Evolutionary conservation across 495 filamentous ascomycete genomes (phyloP).

Genomic region (Cercophora sp.): DNA sequence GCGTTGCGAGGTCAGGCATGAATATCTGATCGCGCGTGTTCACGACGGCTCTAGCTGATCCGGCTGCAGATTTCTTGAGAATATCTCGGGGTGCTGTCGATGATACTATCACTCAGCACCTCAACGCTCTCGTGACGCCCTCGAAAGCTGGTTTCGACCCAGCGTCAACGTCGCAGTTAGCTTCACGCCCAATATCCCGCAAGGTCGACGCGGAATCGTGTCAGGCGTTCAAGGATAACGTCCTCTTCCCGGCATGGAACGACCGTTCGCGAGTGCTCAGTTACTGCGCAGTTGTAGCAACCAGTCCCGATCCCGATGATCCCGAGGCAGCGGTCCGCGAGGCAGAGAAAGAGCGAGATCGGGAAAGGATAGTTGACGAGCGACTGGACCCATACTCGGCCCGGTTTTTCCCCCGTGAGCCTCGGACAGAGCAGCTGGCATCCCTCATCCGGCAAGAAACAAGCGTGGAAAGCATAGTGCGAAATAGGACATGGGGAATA

Average conservation of each 20-base stretch:
- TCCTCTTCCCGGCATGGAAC: conserved; percentile 89
- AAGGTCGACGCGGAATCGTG: conserved; percentile 61
- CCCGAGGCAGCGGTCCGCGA: conserved; percentile 69
- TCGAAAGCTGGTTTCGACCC: conserved; percentile 71
- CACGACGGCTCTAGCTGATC: conserved; percentile 1
- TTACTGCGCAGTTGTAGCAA: conserved; percentile 88
- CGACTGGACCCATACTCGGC: conserved; percentile 88
- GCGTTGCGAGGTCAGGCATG: conserved; percentile 70
- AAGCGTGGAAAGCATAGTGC: conserved; percentile 81
- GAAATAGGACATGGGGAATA: conserved; percentile 75
- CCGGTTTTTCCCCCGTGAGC: conserved; percentile 77
- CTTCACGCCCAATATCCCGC: conserved; percentile 49
- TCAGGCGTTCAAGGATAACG: conserved; percentile 65
- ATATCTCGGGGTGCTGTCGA: conserved; percentile 81
- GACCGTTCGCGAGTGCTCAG: conserved; percentile 76
- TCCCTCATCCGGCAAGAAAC: conserved; percentile 76
- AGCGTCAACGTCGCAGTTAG: conserved; percentile 58
- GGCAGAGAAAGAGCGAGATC: conserved; percentile 63
- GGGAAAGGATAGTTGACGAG: conserved; percentile 80
- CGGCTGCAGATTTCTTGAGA: conserved; percentile 77
- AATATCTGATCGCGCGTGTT: too few species aligned
- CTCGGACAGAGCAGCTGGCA: conserved; percentile 78
- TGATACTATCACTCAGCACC: conserved; percentile 86
- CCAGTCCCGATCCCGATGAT: conserved; percentile 81
- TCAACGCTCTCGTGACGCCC: conserved; percentile 86